Conservation (phyloP, 2,329 filamentous ascomycete genomes). For the Fusarium drepaniforme region DNA sequence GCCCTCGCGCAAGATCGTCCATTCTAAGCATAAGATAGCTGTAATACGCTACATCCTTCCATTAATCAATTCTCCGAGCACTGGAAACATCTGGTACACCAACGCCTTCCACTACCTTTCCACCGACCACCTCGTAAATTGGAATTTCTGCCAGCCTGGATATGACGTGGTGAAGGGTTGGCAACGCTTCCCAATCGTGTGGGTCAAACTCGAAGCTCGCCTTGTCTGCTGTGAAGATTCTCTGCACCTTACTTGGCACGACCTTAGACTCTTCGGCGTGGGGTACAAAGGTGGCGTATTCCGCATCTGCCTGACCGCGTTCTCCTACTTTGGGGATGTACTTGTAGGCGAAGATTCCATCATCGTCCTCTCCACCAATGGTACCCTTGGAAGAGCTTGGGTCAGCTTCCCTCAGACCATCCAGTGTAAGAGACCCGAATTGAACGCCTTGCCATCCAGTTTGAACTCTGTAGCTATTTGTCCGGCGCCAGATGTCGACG, state of each 20-base stretch:
- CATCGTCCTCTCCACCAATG: slow-evolving; percentile 48
- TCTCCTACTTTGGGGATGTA: slow-evolving; percentile 69
- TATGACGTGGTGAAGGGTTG: slow-evolving; percentile 16
- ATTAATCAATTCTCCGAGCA: neutral
- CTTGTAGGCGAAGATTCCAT: slow-evolving; percentile 65
- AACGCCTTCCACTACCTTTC: neutral
- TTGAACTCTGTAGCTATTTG: neutral
- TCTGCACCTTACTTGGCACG: slow-evolving; percentile 14
- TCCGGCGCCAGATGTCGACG: slow-evolving; percentile 53
- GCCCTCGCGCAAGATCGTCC: neutral
- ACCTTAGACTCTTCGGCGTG: slow-evolving; percentile 46
- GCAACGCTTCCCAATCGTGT: slow-evolving; percentile 6
- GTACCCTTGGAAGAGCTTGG: slow-evolving; percentile 16
- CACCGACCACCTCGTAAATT: slow-evolving; percentile 7
- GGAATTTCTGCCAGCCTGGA: slow-evolving; percentile 4
- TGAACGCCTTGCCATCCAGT: slow-evolving; percentile 7
- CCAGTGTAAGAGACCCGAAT: slow-evolving; percentile 6
- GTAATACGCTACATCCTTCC: neutral
- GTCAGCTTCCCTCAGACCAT: neutral
- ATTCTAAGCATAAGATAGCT: neutral
- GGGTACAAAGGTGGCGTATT: slow-evolving; percentile 60
- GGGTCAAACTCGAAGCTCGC: neutral
- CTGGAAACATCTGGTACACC: slow-evolving; percentile 6
- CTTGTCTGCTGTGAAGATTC: neutral
- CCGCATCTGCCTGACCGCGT: slow-evolving; percentile 63